These are phyloP conservation scores for Guadua angustifolia DNA, from an alignment of 176 grass and related monocot species.

Conservation along the genomic window DNA sequence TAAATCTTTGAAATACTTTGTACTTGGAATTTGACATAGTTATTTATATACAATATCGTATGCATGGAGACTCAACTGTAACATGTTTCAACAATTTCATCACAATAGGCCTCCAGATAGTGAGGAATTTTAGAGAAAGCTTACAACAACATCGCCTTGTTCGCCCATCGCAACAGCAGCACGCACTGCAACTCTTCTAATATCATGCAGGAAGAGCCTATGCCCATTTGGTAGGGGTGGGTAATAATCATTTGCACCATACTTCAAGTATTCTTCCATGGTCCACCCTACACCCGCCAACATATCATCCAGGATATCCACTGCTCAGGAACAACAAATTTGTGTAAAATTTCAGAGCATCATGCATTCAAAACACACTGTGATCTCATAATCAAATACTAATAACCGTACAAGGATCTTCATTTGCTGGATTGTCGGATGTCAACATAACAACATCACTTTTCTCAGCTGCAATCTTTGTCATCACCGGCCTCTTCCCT, in stretches of 20 bases:
- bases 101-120: background rate
- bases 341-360: constrained; percentile 14
- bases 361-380: background rate
- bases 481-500: constrained; percentile 91
- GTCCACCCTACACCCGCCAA: constrained; percentile 89
- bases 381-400: constrained; percentile 32
- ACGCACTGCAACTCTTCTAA: constrained; percentile 87
- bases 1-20: constrained; percentile 14
- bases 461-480: constrained; percentile 92
- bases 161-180: constrained; percentile 96
- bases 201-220: constrained; percentile 89
- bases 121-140: constrained; percentile 37
- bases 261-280: constrained; percentile 98
- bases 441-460: constrained; percentile 99
- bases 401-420: constrained; percentile 78
- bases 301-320: constrained; percentile 99
- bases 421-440: constrained; percentile 92
- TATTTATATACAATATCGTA: background rate
- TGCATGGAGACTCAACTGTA: background rate
- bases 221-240: constrained; percentile 92
- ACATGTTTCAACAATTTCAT: background rate
- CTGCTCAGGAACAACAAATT: constrained; percentile 53
- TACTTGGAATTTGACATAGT: constrained; percentile 11
- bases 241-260: constrained; percentile 93
- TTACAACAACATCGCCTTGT: constrained; percentile 95